These are phyloP conservation scores for Ustilago vetiveriae DNA, from an alignment of 1,284 basidiomycete species.

Conservation along the genomic window DNA sequence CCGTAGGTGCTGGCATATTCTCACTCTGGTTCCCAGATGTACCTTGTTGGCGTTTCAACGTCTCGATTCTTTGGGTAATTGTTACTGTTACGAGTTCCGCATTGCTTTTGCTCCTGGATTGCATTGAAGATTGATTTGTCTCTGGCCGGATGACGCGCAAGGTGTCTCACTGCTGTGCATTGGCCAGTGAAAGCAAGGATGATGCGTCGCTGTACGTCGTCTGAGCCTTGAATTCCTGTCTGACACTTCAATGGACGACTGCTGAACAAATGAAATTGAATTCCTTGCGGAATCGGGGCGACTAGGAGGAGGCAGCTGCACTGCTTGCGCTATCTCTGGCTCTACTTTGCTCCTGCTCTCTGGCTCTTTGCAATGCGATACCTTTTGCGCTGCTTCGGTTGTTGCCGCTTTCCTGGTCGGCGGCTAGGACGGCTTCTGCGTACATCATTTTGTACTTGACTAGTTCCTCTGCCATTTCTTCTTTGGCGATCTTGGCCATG, in stretches of 20 bases:
- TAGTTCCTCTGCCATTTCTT: conserved; percentile 65
- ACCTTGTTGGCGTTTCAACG: not conserved
- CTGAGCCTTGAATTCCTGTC: too few species aligned
- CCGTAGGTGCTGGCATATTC: too few species aligned
- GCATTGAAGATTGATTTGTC: not conserved
- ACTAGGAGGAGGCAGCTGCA: too few species aligned
- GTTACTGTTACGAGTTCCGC: not conserved
- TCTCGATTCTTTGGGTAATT: not conserved
- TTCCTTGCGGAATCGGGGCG: too few species aligned
- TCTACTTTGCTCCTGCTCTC: not conserved
- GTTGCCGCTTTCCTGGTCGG: conserved; percentile 34
- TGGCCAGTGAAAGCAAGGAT: too few species aligned
- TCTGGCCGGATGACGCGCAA: too few species aligned
- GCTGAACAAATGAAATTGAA: too few species aligned
- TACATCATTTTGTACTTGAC: conserved; percentile 65
- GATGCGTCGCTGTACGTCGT: too few species aligned
- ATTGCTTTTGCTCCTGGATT: too few species aligned
- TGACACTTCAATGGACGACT: too few species aligned
- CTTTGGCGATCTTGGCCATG: conserved; percentile 63
- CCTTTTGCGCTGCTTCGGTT: conserved; percentile 24
- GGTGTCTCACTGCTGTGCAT: too few species aligned
- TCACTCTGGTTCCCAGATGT: not conserved
- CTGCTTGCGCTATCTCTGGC: conserved; percentile 14
- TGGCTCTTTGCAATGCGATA: conserved; percentile 1
- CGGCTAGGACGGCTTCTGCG: conserved; percentile 54